Conservation (phyloP, 768 basidiomycete species). For the Mrakia hoshinonis region DNA sequence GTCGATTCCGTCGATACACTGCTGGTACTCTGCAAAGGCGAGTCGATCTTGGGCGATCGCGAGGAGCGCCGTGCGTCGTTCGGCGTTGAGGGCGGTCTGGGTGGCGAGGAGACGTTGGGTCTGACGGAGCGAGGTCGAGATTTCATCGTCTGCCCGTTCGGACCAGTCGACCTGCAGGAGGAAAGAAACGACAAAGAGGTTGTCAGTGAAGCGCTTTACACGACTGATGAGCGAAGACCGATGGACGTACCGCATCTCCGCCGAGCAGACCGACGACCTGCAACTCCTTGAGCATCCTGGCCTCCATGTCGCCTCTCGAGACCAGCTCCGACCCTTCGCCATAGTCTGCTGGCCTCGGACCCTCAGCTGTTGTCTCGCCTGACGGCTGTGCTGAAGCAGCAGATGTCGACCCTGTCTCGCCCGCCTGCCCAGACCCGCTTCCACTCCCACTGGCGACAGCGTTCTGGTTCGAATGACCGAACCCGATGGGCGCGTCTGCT, state of each 20-base stretch:
- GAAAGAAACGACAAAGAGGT: neutral
- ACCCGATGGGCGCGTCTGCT: conserved; percentile 15
- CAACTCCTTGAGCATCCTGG: conserved; percentile 43
- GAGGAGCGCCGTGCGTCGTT: conserved; percentile 63
- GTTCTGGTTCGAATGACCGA: neutral
- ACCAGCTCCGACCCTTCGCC: neutral
- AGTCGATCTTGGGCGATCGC: conserved; percentile 74
- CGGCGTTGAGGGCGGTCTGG: conserved; percentile 74
- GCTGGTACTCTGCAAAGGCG: conserved; percentile 84
- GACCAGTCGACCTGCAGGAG: conserved; percentile 40
- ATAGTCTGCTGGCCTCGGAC: conserved; percentile 51
- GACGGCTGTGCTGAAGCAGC: neutral
- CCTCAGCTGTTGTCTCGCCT: conserved; percentile 27
- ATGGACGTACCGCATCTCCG: conserved; percentile 57
- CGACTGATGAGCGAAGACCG: neutral
- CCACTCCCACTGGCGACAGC: neutral
- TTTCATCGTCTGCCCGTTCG: conserved; percentile 68
- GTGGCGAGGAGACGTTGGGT: conserved; percentile 71
- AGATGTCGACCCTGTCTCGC: neutral
- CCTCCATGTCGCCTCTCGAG: conserved; percentile 42
- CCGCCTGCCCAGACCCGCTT: neutral
- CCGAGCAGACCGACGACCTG: conserved; percentile 43
- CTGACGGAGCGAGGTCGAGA: conserved; percentile 78
- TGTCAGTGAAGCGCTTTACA: neutral
- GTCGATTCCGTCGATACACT: conserved; percentile 75